Evolutionary conservation across 2,329 filamentous ascomycete genomes (phyloP), one percentile per base, ranked within the genome.

Genomic region (Epichloe sibirici): DNA sequence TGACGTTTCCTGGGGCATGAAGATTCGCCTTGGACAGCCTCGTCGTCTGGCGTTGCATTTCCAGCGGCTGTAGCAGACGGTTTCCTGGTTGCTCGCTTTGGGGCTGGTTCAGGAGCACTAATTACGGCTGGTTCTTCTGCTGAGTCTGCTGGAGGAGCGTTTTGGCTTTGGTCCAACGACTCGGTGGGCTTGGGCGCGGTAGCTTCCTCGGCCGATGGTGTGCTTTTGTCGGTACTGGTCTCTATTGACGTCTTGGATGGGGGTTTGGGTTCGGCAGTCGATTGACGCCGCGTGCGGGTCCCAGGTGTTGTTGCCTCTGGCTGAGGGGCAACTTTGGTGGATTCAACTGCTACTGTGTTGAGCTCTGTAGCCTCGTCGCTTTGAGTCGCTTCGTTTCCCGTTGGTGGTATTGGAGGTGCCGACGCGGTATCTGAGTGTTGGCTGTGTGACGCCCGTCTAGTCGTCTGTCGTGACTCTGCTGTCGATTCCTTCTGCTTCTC

Each of bases 1-100:
- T 63, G 65, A 11, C 66, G 64, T 53, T 69, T 69, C 55, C 59
- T 65, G 4, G 66, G 63, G 38, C 55, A 56, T 15, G 51, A 37
- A 21, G 48, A 21, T 46, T 48, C 51, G 15, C 43, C 37, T 23
- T 51, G 44, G 15, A 38, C n/a, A 9, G 38, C n/a, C 23, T 45
- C 49, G 42, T 25, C 42, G 9, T 37, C 39, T 23, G 59, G n/a
- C n/a, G 48, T 45, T 11, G 53, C 57, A 15, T 60, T 60, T 13
- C 53, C 57, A 2, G 57, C 57, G 4, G 34, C 53, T 34, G 9
- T 56, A 56, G 12, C 56, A 56, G 28, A 58, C 53, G 1, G 52
- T 42, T 35, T 53, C 21, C 44, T 59, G 53, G 46, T 56, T 55
- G 49, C 55, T 61, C n/a, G 55, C 49, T 50, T 48, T 25, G 51